These are phyloP conservation scores for Thelonectria discophora DNA, from an alignment of 2,329 filamentous ascomycete genomes.

Conservation along the genomic window DNA sequence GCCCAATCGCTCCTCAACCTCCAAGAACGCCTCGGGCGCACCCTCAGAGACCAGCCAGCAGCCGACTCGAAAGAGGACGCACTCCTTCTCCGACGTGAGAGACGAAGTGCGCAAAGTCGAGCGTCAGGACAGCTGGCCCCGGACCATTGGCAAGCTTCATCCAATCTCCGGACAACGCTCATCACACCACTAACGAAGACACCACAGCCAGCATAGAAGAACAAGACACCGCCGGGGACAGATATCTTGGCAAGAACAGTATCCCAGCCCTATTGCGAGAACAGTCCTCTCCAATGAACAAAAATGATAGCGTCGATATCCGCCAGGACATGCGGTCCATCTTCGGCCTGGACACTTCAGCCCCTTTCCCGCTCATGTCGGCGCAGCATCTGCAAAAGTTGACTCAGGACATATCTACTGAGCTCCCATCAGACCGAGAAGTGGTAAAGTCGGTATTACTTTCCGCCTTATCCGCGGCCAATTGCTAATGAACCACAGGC, in stretches of 20 bases:
- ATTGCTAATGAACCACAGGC: constrained; percentile 49
- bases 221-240: constrained; percentile 63
- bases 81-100: constrained; percentile 45
- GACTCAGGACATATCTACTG: constrained; percentile 67
- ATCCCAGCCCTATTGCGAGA: constrained; percentile 72
- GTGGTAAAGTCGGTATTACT: constrained; percentile 68
- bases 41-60: constrained; percentile 38
- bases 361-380: constrained; percentile 74
- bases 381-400: constrained; percentile 67
- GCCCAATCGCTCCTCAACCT: constrained; percentile 60
- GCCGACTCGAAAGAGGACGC: constrained; percentile 46
- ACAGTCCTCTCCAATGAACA: constrained; percentile 63
- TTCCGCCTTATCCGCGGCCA: neutral
- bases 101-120: constrained; percentile 48
- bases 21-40: constrained; percentile 45
- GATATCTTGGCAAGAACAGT: constrained; percentile 73
- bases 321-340: constrained; percentile 73
- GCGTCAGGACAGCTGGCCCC: constrained; percentile 54
- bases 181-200: constrained; percentile 35
- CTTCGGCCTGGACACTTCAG: constrained; percentile 70
- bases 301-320: constrained; percentile 64
- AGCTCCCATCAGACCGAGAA: constrained; percentile 71
- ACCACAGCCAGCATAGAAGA: constrained; percentile 58
- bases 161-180: constrained; percentile 10
- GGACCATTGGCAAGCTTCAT: constrained; percentile 49